These are phyloP conservation scores for Hymenoscyphus infarciens DNA, from an alignment of 2,329 filamentous ascomycete species.

Conservation along the genomic window DNA sequence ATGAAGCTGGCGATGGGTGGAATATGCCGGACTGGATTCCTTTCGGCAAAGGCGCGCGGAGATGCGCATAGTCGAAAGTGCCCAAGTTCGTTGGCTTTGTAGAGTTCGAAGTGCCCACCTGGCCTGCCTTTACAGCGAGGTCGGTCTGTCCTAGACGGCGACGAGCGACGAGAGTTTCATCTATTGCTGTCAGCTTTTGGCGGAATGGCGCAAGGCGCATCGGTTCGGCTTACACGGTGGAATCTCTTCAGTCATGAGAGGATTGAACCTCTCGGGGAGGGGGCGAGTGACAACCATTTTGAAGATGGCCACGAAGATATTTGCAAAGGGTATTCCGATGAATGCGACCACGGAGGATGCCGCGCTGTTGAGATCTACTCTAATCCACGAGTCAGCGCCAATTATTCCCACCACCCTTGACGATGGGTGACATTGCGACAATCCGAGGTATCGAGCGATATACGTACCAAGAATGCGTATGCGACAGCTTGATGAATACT, in stretches of 20 bases:
- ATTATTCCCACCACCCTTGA: background rate
- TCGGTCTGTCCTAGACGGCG: conserved; percentile 91
- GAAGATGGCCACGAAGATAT: background rate
- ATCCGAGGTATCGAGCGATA: background rate
- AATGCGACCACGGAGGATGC: conserved; percentile 4
- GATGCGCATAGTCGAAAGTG: conserved; percentile 91
- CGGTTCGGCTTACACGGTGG: conserved; percentile 55
- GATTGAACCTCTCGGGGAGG: conserved; percentile 62
- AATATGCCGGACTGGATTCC: conserved; percentile 93
- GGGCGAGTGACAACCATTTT: conserved; percentile 28
- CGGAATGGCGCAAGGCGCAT: conserved; percentile 19
- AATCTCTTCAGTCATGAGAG: conserved; percentile 60
- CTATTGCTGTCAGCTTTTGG: conserved; percentile 26
- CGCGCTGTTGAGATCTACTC: background rate
- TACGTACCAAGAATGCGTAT: background rate
- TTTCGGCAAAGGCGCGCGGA: conserved; percentile 87
- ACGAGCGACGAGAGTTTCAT: conserved; percentile 55
- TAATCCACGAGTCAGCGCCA: conserved; percentile 1
- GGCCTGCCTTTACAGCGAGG: conserved; percentile 75
- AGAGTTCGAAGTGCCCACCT: conserved; percentile 66
- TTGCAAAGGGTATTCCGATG: background rate
- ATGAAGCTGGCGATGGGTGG: conserved; percentile 77
- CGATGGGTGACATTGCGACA: background rate
- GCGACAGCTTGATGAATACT: conserved; percentile 2
- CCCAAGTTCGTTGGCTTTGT: conserved; percentile 71